Conservation (phyloP, 192 early-diverging fungal species). For the Linderina pennispora region DNA sequence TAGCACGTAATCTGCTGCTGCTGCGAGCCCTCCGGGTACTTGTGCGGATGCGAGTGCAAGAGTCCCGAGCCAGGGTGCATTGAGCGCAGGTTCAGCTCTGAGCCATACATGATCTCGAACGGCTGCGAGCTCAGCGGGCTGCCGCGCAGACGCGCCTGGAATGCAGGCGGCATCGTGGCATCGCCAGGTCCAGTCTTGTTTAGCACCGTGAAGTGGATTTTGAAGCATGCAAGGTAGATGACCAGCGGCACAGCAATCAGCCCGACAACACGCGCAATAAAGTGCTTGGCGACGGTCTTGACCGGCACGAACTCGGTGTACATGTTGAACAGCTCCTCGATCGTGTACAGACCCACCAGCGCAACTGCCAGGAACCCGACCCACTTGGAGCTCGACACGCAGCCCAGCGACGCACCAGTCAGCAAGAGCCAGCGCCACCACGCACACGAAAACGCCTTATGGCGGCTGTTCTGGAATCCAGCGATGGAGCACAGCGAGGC, state of each 20-base stretch:
- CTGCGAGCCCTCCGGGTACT: slow-evolving; percentile 55
- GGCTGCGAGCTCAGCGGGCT: slow-evolving; percentile 52
- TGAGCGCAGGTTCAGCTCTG: slow-evolving; percentile 14
- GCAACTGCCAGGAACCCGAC: slow-evolving; percentile 89
- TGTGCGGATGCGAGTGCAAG: slow-evolving; percentile 54
- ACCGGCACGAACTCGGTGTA: slow-evolving; percentile 55
- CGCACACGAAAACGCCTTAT: slow-evolving; percentile 49
- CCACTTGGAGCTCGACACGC: slow-evolving; percentile 78
- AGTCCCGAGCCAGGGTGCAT: slow-evolving; percentile 13
- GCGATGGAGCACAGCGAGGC: slow-evolving; percentile 47
- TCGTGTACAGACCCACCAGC: slow-evolving; percentile 82
- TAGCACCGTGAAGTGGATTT: slow-evolving; percentile 82
- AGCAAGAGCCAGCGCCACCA: slow-evolving; percentile 63
- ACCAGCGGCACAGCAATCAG: slow-evolving; percentile 75
- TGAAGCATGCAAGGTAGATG: slow-evolving; percentile 84
- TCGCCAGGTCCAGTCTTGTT: slow-evolving; percentile 82
- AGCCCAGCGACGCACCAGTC: slow-evolving; percentile 58
- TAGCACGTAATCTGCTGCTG: slow-evolving; percentile 86
- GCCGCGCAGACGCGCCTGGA: slow-evolving; percentile 77
- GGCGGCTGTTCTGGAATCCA: slow-evolving; percentile 50
- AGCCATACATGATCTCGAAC: slow-evolving; percentile 14
- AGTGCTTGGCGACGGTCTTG: slow-evolving; percentile 56
- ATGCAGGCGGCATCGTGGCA: slow-evolving; percentile 80
- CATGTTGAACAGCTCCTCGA: slow-evolving; percentile 82
- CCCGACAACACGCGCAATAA: slow-evolving; percentile 72